Conservation (phyloP, 176 grass and related monocot genomes). For the Cenchrus fungigraminus region DNA sequence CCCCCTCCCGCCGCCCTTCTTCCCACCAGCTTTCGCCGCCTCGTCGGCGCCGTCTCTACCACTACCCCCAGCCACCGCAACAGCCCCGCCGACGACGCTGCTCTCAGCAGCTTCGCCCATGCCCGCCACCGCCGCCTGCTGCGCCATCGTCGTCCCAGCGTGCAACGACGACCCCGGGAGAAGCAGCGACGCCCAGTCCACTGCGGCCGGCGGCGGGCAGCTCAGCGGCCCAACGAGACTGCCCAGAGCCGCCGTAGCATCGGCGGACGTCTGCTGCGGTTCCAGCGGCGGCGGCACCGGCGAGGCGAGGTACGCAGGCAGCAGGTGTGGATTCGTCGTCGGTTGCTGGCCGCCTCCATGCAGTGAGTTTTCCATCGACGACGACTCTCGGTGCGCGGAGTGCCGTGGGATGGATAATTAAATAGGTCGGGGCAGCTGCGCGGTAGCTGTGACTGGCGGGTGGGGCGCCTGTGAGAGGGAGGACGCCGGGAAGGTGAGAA, state of each 20-base stretch:
- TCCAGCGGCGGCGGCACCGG: neutral
- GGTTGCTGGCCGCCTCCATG: neutral
- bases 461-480: slow-evolving; percentile 34
- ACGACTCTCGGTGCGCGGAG: no score
- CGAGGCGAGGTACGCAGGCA: neutral
- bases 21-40: slow-evolving; percentile 21
- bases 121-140: neutral
- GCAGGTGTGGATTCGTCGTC: neutral
- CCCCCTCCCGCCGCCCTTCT: slow-evolving; percentile 19
- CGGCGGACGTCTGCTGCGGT: neutral
- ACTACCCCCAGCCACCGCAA: neutral
- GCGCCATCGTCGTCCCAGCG: slow-evolving; percentile 12
- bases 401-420: slow-evolving; percentile 37
- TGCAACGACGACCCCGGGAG: neutral
- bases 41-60: neutral
- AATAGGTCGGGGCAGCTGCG: neutral
- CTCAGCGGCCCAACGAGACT: neutral
- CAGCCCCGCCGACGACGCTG: neutral
- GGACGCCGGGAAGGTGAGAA: slow-evolving; percentile 78
- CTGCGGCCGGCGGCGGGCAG: neutral
- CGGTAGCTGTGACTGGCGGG: slow-evolving; percentile 50
- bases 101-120: neutral
- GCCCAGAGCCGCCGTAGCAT: neutral
- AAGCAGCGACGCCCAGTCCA: slow-evolving; percentile 54
- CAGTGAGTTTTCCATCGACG: slow-evolving; percentile 28